Conservation (phyloP, 768 basidiomycete genomes). For the Pleurotus giganteus region DNA sequence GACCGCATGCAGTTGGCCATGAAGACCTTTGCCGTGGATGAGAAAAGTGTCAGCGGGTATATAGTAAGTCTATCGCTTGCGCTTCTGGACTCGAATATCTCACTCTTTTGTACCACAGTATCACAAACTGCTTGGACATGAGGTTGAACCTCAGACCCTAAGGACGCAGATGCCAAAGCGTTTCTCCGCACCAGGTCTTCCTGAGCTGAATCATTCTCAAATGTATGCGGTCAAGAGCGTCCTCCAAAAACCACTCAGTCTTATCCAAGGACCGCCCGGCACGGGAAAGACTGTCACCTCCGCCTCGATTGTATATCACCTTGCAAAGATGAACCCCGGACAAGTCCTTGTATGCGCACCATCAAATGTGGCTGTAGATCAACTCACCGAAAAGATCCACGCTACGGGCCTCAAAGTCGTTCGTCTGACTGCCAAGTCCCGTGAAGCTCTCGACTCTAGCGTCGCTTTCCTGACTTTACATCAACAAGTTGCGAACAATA, state of each 20-base stretch:
- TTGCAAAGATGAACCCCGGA: slow-evolving; percentile 99
- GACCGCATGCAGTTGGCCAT: slow-evolving; percentile 99
- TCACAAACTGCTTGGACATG: slow-evolving; percentile 97
- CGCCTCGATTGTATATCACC: slow-evolving; percentile 96
- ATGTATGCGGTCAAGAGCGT: slow-evolving; percentile 99
- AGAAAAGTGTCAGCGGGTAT: slow-evolving; percentile 98
- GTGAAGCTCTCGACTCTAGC: slow-evolving; percentile 96
- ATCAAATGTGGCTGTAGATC: slow-evolving; percentile 98
- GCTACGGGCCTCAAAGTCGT: slow-evolving; percentile 99
- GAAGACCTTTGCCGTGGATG: slow-evolving; percentile 99
- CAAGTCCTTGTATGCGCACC: slow-evolving; percentile 99
- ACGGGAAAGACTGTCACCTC: slow-evolving; percentile 99
- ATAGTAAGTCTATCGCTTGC: slow-evolving; percentile 60
- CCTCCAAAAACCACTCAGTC: slow-evolving; percentile 93
- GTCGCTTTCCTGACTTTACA: slow-evolving; percentile 93
- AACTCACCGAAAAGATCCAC: slow-evolving; percentile 98
- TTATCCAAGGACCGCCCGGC: slow-evolving; percentile 98
- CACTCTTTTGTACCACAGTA: slow-evolving; percentile 52
- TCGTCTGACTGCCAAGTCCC: slow-evolving; percentile 95
- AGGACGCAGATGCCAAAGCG: slow-evolving; percentile 95
- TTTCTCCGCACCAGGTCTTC: slow-evolving; percentile 95
- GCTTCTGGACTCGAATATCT: background rate
- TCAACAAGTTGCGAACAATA: slow-evolving; percentile 96
- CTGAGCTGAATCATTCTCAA: slow-evolving; percentile 98
- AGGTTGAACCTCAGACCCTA: slow-evolving; percentile 90